These are phyloP conservation scores for Solanum bukasovii DNA, from an alignment of 257 asterid genomes.

Conservation along the genomic window DNA sequence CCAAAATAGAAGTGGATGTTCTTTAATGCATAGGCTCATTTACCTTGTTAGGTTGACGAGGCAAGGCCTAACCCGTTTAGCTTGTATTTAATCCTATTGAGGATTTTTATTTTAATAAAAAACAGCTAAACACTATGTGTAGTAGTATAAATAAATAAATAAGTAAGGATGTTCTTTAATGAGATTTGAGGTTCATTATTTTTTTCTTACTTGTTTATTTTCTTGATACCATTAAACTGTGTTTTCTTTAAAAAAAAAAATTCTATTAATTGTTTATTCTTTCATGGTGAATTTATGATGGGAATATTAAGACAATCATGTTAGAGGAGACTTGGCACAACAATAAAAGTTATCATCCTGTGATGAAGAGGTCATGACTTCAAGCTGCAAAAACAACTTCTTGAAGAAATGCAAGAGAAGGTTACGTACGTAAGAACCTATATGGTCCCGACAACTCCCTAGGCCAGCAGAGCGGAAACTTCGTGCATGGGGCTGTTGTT, in stretches of 20 bases:
- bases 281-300: neutral
- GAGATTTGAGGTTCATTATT: rapidly evolving
- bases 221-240: neutral
- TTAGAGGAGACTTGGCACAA: neutral
- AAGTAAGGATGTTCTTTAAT: too few species aligned
- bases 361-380: neutral
- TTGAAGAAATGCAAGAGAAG: neutral
- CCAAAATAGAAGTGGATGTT: neutral
- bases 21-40: too few species aligned
- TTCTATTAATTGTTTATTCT: neutral
- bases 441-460: neutral
- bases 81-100: too few species aligned
- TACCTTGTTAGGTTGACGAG: too few species aligned
- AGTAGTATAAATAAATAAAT: too few species aligned
- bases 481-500: neutral
- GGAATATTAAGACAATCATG: neutral
- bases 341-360: neutral
- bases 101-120: too few species aligned
- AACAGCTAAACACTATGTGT: too few species aligned
- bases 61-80: too few species aligned
- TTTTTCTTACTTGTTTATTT: too few species aligned
- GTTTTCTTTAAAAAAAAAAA: rapidly evolving
- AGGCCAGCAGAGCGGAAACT: neutral
- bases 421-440: neutral
- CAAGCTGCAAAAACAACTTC: neutral